Percentiles rank a stretch among this genome's conserved stretches.
phyloP scores from a whole-genome alignment of 2,329 filamentous ascomycete species.

The Aureobasidium sp. region DNA sequence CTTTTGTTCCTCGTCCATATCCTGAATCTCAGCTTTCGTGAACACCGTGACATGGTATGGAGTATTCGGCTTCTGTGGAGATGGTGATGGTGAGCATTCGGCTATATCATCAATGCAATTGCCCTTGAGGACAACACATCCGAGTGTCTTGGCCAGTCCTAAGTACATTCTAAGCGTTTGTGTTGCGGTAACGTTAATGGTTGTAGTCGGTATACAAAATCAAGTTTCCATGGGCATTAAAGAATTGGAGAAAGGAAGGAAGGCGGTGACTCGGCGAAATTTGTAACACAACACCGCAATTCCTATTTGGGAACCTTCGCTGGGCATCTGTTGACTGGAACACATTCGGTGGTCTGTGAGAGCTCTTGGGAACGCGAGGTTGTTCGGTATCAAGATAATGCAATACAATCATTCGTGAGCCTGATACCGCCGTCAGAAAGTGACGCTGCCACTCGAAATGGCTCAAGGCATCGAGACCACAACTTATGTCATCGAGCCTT shows the following conservation, averaged over 20 bases:
- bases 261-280: not conserved
- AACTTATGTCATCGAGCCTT: too few relatives aligned
- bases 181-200: not conserved
- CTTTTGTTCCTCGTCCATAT: not conserved
- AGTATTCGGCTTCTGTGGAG: not conserved
- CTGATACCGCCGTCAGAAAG: too few relatives aligned
- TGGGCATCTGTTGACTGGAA: too few relatives aligned
- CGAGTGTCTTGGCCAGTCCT: not conserved
- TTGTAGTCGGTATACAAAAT: not conserved
- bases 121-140: not conserved
- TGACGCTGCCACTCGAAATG: too few relatives aligned
- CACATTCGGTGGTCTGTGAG: too few relatives aligned
- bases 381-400: not conserved
- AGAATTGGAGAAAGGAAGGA: not conserved
- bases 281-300: not conserved
- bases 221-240: too few relatives aligned
- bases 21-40: not conserved
- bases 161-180: not conserved
- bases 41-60: constrained; percentile 9
- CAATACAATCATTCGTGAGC: not conserved
- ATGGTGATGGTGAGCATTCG: not conserved
- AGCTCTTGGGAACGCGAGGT: too few relatives aligned
- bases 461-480: too few relatives aligned
- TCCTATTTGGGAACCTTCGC: not conserved
- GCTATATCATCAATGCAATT: not conserved